Evolutionary conservation across 2,329 filamentous ascomycete species (phyloP).

Genomic region (Fulvia fulva): DNA sequence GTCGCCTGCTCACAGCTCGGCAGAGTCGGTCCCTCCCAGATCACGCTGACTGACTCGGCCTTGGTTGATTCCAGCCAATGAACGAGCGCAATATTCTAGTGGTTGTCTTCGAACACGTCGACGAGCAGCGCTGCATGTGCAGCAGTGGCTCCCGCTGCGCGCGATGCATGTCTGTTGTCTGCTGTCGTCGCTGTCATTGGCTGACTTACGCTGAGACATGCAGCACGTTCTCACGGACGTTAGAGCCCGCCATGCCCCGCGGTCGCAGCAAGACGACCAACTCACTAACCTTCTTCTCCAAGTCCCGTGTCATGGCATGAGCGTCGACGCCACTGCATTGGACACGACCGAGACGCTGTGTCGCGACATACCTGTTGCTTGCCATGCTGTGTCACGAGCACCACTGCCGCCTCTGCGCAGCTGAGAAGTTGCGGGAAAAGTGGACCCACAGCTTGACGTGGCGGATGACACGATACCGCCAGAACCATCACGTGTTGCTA

Average conservation of each 20-base stretch:
- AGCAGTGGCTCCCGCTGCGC: neutral
- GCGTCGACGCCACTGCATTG: neutral
- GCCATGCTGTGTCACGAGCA: neutral
- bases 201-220: neutral
- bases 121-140: neutral
- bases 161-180: neutral
- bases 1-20: slow-evolving; percentile 1
- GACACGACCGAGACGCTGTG: neutral
- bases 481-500: neutral
- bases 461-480: neutral
- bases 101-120: neutral
- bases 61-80: slow-evolving; percentile 4
- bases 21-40: neutral
- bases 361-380: neutral
- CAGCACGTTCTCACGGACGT: neutral
- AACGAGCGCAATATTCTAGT: neutral
- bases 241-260: too few species aligned
- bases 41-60: neutral
- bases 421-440: neutral
- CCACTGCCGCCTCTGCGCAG: neutral
- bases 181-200: slow-evolving; percentile 1
- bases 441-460: neutral
- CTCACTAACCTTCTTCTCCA: slow-evolving; percentile 1
- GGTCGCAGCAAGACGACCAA: neutral
- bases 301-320: neutral